Conservation (phyloP, 257 asterid species). For the Plantago ovata region DNA sequence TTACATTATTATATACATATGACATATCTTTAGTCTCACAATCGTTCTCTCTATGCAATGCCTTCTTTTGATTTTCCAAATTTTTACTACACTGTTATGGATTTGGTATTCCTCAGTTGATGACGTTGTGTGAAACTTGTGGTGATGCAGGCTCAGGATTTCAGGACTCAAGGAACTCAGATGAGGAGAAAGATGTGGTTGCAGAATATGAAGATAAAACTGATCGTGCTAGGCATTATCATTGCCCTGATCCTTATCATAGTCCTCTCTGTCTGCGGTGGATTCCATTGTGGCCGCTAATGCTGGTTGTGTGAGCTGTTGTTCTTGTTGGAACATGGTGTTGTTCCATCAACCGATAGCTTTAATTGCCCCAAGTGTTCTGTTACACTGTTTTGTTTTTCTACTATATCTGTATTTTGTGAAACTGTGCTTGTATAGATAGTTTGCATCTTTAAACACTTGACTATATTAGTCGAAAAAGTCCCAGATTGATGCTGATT, state of each 20-base stretch:
- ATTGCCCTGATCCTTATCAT: conserved; percentile 76
- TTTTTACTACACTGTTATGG: too few species aligned
- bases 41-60: too few species aligned
- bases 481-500: conserved; percentile 10
- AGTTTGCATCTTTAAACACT: conserved; percentile 23
- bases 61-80: too few species aligned
- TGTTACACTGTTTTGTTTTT: conserved; percentile 22
- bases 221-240: conserved; percentile 70
- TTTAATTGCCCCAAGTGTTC: conserved; percentile 24
- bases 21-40: too few species aligned
- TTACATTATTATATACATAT: too few species aligned
- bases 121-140: neutral
- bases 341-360: conserved; percentile 23
- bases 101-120: neutral
- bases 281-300: conserved; percentile 51
- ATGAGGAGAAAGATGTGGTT: conserved; percentile 90
- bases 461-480: conserved; percentile 27
- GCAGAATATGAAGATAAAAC: conserved; percentile 86
- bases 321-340: conserved; percentile 18
- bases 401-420: conserved; percentile 27
- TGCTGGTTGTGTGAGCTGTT: conserved; percentile 5
- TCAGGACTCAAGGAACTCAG: conserved; percentile 74
- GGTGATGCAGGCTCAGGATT: conserved; percentile 73
- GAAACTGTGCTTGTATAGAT: conserved; percentile 56
- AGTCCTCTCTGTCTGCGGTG: conserved; percentile 67